Base-by-base conservation (phyloP, 257 asterid species). In the Solanum gracilifrons region DNA sequence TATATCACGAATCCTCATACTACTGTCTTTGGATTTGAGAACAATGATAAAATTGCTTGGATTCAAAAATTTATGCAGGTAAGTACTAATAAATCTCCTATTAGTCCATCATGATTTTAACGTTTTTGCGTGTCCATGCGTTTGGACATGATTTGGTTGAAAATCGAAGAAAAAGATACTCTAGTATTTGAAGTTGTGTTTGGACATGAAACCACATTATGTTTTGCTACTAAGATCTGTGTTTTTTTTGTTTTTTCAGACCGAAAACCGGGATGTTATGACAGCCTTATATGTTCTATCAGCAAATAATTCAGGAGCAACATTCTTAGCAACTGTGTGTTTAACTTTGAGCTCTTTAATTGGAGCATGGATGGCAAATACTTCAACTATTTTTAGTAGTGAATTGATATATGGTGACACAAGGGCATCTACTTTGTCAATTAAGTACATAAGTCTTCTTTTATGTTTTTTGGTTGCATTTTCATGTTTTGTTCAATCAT, bases 351-450 rank as follows among this genome's bases (percentile, higher is more conserved):
- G 92, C 91, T 92, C 95, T 33, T n/a, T 93, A 23, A 89, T 92
- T 1, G 94, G 95, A 46, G 93, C 93, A 2, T 93, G 92, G 95
- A 90, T 92, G 36, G 96, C 95, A 85, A 91, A 90, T 88, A 76
- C 85, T 33, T 82, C 69, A 82, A 86, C 86, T 27, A 89, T 87
- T 15, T 85, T 87, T 72, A 31, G 89, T 41, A 89, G 88, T 36
- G 85, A 64, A 33, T 83, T 88, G 39, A 87, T 92, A 85, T 92
- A 93, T 72, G 94, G 95, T 58, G 92, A 91, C 32, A 92, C 85
- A 51, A 90, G 88, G 23, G 62, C 91, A 13, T 83, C 90, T 7
- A 64, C 90, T 1, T 33, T 87, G 33, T 92, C 88, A 86, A 29
- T 91, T 58, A 93, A 93, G 87, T 92, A 89, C 89, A 86, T 91